Evolutionary conservation across 2,329 filamentous ascomycete genomes (phyloP).

Genomic region (Graphilbum sp.): DNA sequence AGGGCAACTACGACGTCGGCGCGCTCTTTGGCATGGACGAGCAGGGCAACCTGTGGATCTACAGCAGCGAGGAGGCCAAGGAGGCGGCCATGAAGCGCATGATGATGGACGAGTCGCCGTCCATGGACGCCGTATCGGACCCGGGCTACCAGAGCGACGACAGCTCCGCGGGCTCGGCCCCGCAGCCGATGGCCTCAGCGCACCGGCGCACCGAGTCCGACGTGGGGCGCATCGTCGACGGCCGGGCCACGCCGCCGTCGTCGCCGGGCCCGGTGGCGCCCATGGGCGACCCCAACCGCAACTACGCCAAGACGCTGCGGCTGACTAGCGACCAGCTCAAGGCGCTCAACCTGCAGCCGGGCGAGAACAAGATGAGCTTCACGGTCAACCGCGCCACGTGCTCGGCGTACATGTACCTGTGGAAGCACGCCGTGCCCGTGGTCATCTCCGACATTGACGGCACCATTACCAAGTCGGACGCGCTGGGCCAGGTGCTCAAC

Average conservation of each 20-base stretch:
- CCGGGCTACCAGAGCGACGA: slow-evolving; percentile 93
- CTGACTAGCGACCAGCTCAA: slow-evolving; percentile 93
- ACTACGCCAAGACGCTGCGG: slow-evolving; percentile 91
- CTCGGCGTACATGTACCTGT: slow-evolving; percentile 82
- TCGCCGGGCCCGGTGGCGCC: slow-evolving; percentile 46
- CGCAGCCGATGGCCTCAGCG: slow-evolving; percentile 18
- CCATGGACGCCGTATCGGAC: slow-evolving; percentile 67
- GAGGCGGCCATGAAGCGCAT: slow-evolving; percentile 62
- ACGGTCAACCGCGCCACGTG: slow-evolving; percentile 92
- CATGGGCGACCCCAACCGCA: slow-evolving; percentile 55
- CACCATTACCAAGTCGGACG: slow-evolving; percentile 96
- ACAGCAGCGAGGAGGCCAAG: slow-evolving; percentile 93
- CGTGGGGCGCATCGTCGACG: slow-evolving; percentile 27
- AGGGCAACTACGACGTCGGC: slow-evolving; percentile 92
- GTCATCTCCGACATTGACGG: slow-evolving; percentile 98
- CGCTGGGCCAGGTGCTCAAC: slow-evolving; percentile 82
- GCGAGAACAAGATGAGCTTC: slow-evolving; percentile 90
- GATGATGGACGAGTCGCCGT: slow-evolving; percentile 33
- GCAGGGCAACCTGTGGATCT: slow-evolving; percentile 97
- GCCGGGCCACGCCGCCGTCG: slow-evolving; percentile 48
- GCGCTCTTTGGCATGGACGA: slow-evolving; percentile 90
- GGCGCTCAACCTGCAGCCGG: slow-evolving; percentile 61
- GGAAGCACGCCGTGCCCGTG: slow-evolving; percentile 80
- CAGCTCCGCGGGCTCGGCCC: slow-evolving; percentile 37
- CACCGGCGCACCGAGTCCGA: slow-evolving; percentile 56